Conservation (phyloP, 179 eudicot genomes). For the Silene noctiflora region DNA sequence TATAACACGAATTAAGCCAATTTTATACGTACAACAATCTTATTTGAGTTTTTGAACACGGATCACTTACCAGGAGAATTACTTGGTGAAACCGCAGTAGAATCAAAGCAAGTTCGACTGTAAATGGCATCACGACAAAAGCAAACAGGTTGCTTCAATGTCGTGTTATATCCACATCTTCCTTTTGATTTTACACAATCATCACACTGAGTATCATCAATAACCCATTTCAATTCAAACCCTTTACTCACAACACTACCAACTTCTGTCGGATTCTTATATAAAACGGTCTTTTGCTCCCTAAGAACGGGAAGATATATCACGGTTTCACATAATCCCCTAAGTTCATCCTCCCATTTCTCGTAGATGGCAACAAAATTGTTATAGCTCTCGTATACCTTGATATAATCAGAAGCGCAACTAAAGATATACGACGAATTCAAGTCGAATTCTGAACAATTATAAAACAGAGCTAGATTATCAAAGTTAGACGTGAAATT, state of each 20-base stretch:
- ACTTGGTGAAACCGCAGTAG: background rate
- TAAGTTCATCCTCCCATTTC: background rate
- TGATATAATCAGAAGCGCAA: no score
- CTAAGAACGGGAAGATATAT: conserved; percentile 6
- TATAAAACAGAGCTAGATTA: conserved; percentile 20
- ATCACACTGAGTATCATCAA: conserved; percentile 15
- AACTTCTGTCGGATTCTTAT: background rate
- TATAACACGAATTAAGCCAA: no score
- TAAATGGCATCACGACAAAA: conserved; percentile 16
- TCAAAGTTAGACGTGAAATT: background rate
- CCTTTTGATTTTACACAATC: conserved; percentile 18
- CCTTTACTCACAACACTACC: conserved; percentile 11
- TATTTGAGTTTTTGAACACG: no score
- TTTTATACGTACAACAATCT: no score
- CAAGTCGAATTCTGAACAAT: background rate
- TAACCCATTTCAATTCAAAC: conserved; percentile 22
- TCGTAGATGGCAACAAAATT: background rate
- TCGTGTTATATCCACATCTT: conserved; percentile 25
- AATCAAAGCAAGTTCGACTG: background rate
- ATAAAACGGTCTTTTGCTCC: background rate
- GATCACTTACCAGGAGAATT: background rate
- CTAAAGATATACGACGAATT: conserved; percentile 11
- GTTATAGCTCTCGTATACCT: background rate
- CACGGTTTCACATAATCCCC: background rate
- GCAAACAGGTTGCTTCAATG: conserved; percentile 11